Evolutionary conservation across 2,329 filamentous ascomycete species (phyloP).

Genomic region (Venturia carpophila): DNA sequence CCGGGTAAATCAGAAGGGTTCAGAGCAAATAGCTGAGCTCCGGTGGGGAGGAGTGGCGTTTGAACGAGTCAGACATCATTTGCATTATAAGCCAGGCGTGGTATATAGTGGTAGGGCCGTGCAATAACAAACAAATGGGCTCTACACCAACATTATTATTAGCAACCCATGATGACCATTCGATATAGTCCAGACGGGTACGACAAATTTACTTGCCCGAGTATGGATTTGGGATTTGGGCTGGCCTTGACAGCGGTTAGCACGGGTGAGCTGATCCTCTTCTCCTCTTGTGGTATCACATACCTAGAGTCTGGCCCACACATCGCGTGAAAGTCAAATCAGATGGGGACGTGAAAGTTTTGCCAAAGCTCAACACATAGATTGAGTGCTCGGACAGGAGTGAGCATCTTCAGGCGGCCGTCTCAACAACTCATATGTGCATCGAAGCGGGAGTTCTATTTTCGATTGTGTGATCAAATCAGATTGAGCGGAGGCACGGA

Average conservation of each 20-base stretch:
- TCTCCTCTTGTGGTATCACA: background rate
- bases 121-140: background rate
- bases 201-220: background rate
- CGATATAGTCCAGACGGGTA: background rate
- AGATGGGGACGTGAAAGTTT: background rate
- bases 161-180: background rate
- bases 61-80: background rate
- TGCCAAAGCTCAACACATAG: background rate
- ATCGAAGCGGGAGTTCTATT: background rate
- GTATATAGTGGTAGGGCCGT: background rate
- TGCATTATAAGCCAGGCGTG: background rate
- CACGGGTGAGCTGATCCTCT: background rate
- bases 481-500: background rate
- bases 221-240: background rate
- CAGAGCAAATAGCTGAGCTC: background rate
- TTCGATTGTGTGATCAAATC: background rate
- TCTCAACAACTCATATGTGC: background rate
- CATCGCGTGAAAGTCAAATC: background rate
- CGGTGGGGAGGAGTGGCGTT: background rate
- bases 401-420: background rate
- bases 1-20: background rate
- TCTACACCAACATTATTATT: background rate
- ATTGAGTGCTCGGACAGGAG: constrained; percentile 1
- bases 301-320: background rate
- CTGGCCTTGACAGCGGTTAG: background rate